Evolutionary conservation across 2,329 filamentous ascomycete species (phyloP), one percentile per base, ranked within the genome.

Genomic region (Podosphaera fusca): DNA sequence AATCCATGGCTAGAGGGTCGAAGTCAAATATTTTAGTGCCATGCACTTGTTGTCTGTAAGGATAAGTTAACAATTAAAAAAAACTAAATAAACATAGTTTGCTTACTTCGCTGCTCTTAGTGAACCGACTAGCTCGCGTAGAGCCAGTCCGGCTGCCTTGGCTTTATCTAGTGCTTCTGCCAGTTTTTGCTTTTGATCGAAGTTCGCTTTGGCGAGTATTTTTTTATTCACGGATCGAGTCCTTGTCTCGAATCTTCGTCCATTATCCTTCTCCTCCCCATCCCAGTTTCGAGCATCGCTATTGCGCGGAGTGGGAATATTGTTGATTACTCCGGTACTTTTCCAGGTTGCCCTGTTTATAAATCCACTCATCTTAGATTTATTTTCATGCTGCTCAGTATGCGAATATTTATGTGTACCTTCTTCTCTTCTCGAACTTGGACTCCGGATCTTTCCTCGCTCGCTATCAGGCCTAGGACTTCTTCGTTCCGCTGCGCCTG

Each of bases 1-100:
- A 95, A 59, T 87, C 87, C 67, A 94, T 80, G 4, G 84, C 76
- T 59, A 89, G 79, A 38, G 90, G 84, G 62, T 95, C 86, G 70
- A 95, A 94, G 61, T 90, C 85, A 63, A 83, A 82, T 2, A 80
- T 79, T 62, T 73, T 72, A 7, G 76, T 76, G 61, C 74, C 72
- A 59, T 80, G 74, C 54, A 80, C 71, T 52, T 78, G 73, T 63
- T 75, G 73, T 63, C 78, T 81, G 60, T 30, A 47, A 29, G 12
- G 36, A 55, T 63, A 55, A 63, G 59, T 34, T 54, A 56, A 10
- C 35, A 10, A 38, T 5, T 38, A 45, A 50, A 57, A 55, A 33
- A 30, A 33, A 34, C 42, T 21, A n/a, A 57, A 29, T 21, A 40
- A n/a, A 42, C 12, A n/a, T 36, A 34, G 51, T 33, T n/a, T 29